These are phyloP conservation scores for Pichia nakasei DNA, from an alignment of 805 yeast genomes.

Conservation along the genomic window DNA sequence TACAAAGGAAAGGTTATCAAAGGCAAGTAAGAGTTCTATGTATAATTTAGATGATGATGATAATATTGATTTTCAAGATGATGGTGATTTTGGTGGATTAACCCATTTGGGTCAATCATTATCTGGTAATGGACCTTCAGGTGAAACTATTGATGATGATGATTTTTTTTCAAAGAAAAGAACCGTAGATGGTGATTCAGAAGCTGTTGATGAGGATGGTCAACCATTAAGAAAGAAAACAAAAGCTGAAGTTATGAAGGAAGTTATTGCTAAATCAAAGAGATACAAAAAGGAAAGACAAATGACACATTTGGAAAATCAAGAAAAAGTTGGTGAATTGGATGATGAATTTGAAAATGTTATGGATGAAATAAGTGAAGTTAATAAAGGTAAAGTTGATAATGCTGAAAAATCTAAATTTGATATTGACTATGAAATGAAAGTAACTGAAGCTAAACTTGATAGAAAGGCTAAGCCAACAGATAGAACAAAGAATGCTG, in stretches of 20 bases:
- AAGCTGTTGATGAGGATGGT: conserved; percentile 27
- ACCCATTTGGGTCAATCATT: conserved; percentile 78
- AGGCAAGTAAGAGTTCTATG: conserved; percentile 46
- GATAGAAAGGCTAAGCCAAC: conserved; percentile 76
- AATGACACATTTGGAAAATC: conserved; percentile 47
- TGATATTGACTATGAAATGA: conserved; percentile 48
- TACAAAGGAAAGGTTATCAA: conserved; percentile 73
- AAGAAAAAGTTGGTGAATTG: conserved; percentile 53
- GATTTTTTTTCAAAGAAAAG: conserved; percentile 29
- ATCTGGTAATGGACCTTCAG: conserved; percentile 26
- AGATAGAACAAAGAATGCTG: conserved; percentile 71
- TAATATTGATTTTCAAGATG: conserved; percentile 40
- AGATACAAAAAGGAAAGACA: conserved; percentile 72
- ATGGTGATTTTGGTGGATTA: conserved; percentile 45
- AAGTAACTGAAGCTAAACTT: conserved; percentile 55
- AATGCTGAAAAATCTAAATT: conserved; percentile 29
- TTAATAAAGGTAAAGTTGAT: conserved; percentile 24
- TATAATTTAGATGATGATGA: conserved; percentile 72
- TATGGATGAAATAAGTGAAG: conserved; percentile 32
- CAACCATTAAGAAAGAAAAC: conserved; percentile 57
- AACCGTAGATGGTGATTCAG: conserved; percentile 11
- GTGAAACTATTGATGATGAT: conserved; percentile 27
- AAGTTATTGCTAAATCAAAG: conserved; percentile 75
- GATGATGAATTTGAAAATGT: conserved; percentile 70
- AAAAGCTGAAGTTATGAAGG: conserved; percentile 80